phyloP scores from a whole-genome alignment of 2,329 filamentous ascomycete species.

The Cladobotryum mycophilum region DNA sequence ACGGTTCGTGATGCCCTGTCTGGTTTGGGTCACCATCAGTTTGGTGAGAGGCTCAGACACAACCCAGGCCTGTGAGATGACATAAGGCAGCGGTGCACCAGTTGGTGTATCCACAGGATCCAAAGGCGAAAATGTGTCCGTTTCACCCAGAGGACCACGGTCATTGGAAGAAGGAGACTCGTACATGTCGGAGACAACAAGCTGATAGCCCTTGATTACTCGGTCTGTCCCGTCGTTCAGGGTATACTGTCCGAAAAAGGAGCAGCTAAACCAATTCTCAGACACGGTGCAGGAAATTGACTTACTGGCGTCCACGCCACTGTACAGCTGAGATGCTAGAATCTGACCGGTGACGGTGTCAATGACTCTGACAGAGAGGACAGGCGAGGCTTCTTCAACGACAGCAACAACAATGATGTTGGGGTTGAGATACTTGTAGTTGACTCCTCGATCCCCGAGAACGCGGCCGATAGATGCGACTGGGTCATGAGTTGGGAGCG shows the following conservation, averaged over 20 bases:
- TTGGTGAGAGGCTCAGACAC: constrained; percentile 72
- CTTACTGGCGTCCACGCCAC: constrained; percentile 66
- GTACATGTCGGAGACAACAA: constrained; percentile 82
- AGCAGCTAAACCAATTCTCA: constrained; percentile 94
- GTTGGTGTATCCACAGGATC: constrained; percentile 54
- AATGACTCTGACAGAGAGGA: constrained; percentile 69
- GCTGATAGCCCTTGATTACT: constrained; percentile 72
- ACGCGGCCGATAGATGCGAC: constrained; percentile 94
- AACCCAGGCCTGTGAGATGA: constrained; percentile 74
- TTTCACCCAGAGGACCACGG: constrained; percentile 67
- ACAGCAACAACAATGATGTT: constrained; percentile 75
- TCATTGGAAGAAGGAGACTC: constrained; percentile 80
- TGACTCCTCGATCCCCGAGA: constrained; percentile 81
- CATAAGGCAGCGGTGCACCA: constrained; percentile 59
- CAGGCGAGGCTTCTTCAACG: constrained; percentile 49
- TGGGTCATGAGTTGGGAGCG: constrained; percentile 69
- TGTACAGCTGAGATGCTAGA: constrained; percentile 63
- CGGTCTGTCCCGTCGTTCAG: constrained; percentile 49
- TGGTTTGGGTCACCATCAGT: constrained; percentile 79
- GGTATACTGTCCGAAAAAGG: constrained; percentile 60
- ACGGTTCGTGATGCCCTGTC: constrained; percentile 83
- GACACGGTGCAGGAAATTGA: constrained; percentile 72
- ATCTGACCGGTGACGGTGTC: constrained; percentile 82
- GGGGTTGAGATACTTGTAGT: constrained; percentile 95
- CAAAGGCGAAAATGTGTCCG: constrained; percentile 71